Conservation (phyloP, 495 filamentous ascomycete species). For the Neurospora sublineolata region DNA sequence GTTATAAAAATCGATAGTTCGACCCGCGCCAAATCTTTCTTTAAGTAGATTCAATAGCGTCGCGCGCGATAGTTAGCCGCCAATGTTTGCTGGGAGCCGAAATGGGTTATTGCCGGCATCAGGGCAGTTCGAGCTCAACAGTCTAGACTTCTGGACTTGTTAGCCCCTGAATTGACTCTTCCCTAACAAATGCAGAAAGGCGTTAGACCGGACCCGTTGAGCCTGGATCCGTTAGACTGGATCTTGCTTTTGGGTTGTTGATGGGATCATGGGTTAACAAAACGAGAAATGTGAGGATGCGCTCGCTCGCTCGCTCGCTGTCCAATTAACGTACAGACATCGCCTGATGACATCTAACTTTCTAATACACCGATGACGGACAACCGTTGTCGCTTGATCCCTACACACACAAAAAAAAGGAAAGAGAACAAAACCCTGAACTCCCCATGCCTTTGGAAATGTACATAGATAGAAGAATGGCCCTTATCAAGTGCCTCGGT, state of each 20-base stretch:
- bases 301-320: neutral
- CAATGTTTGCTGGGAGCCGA: neutral
- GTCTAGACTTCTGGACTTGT: neutral
- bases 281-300: neutral
- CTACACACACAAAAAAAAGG: neutral
- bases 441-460: neutral
- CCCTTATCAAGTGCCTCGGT: neutral
- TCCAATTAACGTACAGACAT: neutral
- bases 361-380: neutral
- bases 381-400: neutral
- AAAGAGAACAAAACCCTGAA: neutral
- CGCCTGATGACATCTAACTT: neutral
- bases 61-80: neutral
- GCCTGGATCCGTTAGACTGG: no score
- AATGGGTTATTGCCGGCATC: neutral
- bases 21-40: neutral
- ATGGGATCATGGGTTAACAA: no score
- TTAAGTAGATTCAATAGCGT: neutral
- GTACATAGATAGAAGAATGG: neutral
- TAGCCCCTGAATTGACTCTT: neutral
- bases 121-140: neutral
- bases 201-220: no score
- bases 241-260: no score
- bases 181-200: no score
- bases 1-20: neutral